Percentiles rank a stretch among this genome's conserved stretches.
phyloP scores from a whole-genome alignment of 495 filamentous ascomycete genomes.

The Daldinia concentrica region DNA sequence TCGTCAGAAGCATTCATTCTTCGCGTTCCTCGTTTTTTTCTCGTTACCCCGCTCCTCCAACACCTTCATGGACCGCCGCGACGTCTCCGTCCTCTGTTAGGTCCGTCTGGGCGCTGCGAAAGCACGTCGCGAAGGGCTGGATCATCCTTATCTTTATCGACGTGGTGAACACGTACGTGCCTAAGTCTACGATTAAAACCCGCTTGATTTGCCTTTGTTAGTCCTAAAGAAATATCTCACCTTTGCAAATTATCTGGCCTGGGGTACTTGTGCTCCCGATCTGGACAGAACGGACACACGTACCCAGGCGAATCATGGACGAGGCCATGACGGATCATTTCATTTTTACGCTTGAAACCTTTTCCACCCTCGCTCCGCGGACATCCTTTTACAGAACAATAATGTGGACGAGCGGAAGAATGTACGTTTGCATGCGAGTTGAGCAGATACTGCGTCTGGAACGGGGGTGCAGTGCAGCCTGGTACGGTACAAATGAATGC shows the following conservation, averaged over 20 bases:
- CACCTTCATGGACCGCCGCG: conserved; percentile 54
- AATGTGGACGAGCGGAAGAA: conserved; percentile 88
- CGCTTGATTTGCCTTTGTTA: not conserved
- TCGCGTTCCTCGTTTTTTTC: conserved; percentile 29
- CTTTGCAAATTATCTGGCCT: conserved; percentile 97
- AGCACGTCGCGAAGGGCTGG: conserved; percentile 80
- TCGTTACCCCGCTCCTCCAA: conserved; percentile 2
- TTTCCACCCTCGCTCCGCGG: conserved; percentile 83
- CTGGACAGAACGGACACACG: conserved; percentile 95
- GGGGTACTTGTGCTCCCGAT: conserved; percentile 95
- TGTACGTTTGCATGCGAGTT: conserved; percentile 99
- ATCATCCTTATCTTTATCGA: conserved; percentile 88
- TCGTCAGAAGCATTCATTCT: conserved; percentile 37
- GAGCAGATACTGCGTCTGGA: conserved; percentile 82
- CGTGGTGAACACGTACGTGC: conserved; percentile 88
- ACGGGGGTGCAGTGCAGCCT: conserved; percentile 83
- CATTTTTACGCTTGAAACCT: conserved; percentile 98
- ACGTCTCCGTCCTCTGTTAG: conserved; percentile 81
- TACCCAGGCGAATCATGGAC: conserved; percentile 97
- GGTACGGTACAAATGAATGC: conserved; percentile 57
- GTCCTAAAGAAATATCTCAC: conserved; percentile 58
- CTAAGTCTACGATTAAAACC: conserved; percentile 55
- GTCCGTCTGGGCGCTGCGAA: conserved; percentile 83
- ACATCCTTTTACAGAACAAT: conserved; percentile 85
- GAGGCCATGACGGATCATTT: conserved; percentile 97